Base-by-base conservation (phyloP, 208 protist species). In the Acanthamoeba lenticulata region DNA sequence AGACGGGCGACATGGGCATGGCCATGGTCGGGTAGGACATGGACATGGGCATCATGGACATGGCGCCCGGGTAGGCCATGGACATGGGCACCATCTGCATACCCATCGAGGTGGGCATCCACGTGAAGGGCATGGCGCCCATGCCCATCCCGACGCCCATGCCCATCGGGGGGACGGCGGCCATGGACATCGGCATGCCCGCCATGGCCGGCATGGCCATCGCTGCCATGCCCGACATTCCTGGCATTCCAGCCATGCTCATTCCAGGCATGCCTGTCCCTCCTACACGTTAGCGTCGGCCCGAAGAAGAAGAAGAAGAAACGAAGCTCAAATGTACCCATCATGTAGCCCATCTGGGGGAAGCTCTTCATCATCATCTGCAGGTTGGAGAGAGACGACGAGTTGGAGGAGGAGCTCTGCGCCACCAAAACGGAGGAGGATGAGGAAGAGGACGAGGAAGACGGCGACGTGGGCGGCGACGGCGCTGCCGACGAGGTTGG, bases 21-120 rank as follows among this genome's bases (percentile, higher is more conserved):
- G 60, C 52, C 52, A 60, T 60, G 52, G 15, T 21, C 15, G 52
- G 52, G 21, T 60, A 69, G 9, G 69, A 42, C 74, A 85, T 85
- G 42, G 74, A 55, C 74, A 85, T 85, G n/a, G 74, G 44, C 74
- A 85, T 85, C 74, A 85, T 85, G 2, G 74, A 74, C 74, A 85
- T 65, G 45, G 45, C 38, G 74, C 27, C 74, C 24, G 74, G 74
- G 17, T 85, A 85, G 21, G 72, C 6, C 72, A 83, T 83, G 74
- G 74, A 55, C 74, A 85, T 85, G 44, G 74, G 44, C 74, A 85
- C 65, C 65, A 74, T 74, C 36, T 74, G 74, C 74, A 85, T 85
- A 21, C 74, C 74, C 74, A 85, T 85, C 74, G 74, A 17, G 44
- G 74, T 85, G 6, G 74, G 74, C 74, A 85, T 55, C 74, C 74